A percentile compares a stretch with the other conserved stretches of the same genome.
These are phyloP conservation scores for Quercus lobata DNA, from an alignment of 331 rosid genomes.

Conservation along the genomic window DNA sequence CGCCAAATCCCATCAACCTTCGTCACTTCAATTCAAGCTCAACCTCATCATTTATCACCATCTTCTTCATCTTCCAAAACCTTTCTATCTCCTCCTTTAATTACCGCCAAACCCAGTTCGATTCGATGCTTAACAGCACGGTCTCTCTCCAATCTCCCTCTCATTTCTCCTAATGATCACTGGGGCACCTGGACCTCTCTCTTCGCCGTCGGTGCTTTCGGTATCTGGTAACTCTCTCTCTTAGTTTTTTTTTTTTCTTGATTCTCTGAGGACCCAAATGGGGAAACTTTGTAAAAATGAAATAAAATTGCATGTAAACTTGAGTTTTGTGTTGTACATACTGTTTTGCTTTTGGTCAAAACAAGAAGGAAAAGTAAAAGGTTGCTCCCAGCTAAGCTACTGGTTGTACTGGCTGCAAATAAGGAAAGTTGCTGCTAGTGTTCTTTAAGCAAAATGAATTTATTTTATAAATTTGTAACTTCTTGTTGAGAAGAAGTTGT, in stretches of 20 bases:
- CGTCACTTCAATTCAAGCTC: background rate
- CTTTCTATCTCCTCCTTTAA: background rate
- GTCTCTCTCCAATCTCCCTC: conserved; percentile 36
- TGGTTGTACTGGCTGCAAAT: background rate
- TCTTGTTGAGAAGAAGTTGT: background rate
- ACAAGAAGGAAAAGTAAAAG: background rate
- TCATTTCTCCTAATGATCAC: conserved; percentile 57
- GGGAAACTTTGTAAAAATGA: background rate
- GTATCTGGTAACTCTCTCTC: conserved; percentile 46
- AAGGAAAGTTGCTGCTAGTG: background rate
- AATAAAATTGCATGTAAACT: background rate
- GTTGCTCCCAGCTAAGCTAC: too few species aligned
- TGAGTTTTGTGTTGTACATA: background rate
- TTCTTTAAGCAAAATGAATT: background rate
- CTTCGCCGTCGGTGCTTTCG: conserved; percentile 68
- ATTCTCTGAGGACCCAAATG: background rate
- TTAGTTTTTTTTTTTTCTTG: background rate
- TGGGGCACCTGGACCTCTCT: conserved; percentile 72
- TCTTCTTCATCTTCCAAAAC: background rate
- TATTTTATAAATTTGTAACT: background rate
- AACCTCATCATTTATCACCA: background rate
- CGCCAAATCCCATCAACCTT: conserved; percentile 11
- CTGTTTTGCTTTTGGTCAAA: background rate
- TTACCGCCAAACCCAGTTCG: background rate
- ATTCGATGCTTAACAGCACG: conserved; percentile 17